A percentile compares a stretch with the other conserved stretches of the same genome.
Conservation (phyloP, 1,139 yeast genomes). For the Saccharomyces hybrid region DNA sequence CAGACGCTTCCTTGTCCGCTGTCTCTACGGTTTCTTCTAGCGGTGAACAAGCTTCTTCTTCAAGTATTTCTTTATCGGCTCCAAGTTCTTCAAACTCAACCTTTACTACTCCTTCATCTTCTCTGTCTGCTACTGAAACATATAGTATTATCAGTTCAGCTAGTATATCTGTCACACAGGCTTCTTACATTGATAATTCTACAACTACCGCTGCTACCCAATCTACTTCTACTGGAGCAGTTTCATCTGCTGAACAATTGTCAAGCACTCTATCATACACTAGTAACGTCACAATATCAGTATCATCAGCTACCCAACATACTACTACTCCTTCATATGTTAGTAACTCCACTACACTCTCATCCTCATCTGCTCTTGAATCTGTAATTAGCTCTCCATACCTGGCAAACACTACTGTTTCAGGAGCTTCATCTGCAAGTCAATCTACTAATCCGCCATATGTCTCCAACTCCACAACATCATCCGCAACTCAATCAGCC, state of each 20-base stretch:
- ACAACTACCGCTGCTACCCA: not conserved
- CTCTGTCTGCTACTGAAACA: not conserved
- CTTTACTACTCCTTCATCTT: constrained; percentile 1
- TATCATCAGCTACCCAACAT: not conserved
- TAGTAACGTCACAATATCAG: not conserved
- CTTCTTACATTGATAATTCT: not conserved
- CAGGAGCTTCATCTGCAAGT: not conserved
- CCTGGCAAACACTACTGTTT: constrained; percentile 1
- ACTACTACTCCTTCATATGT: not conserved
- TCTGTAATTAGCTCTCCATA: not conserved
- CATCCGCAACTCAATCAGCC: constrained; percentile 10
- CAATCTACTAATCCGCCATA: constrained; percentile 4
- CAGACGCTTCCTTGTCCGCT: not conserved
- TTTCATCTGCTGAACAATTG: not conserved
- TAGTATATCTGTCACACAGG: not conserved
- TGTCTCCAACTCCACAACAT: constrained; percentile 3
- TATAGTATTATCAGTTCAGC: not conserved
- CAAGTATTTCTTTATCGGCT: not conserved
- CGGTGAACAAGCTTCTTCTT: not conserved
- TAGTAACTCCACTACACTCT: not conserved
- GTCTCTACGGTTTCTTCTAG: not conserved
- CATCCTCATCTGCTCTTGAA: not conserved
- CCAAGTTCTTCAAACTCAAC: constrained; percentile 8
- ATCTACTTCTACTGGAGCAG: not conserved
- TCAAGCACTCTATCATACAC: not conserved